Evolutionary conservation across 352 stramenopile genomes (phyloP).

Genomic region (Pythium scleroteichum): DNA sequence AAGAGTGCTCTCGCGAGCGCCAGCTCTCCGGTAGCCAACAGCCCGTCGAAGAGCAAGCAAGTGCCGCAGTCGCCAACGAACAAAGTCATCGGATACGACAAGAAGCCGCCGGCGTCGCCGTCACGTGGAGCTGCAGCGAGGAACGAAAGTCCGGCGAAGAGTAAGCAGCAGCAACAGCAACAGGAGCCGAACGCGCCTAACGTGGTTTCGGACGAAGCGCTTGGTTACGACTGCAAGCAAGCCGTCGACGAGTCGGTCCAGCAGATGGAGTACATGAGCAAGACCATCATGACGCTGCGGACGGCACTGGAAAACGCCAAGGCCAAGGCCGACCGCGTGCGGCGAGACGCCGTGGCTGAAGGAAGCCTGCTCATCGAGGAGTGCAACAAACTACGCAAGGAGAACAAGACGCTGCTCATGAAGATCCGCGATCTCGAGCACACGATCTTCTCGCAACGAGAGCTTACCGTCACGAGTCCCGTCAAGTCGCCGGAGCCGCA

Average conservation of each 20-base stretch:
- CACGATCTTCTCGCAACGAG: conserved; percentile 18
- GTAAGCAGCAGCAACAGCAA: conserved; percentile 5
- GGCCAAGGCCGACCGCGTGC: conserved; percentile 58
- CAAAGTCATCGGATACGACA: not conserved
- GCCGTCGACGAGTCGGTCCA: conserved; percentile 73
- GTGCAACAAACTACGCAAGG: conserved; percentile 75
- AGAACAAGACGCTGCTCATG: conserved; percentile 66
- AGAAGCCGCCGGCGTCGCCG: conserved; percentile 3
- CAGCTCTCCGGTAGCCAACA: conserved; percentile 4
- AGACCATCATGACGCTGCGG: conserved; percentile 64
- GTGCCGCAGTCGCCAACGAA: not conserved
- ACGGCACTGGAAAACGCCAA: conserved; percentile 71
- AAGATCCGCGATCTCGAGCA: conserved; percentile 73
- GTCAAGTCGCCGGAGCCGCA: conserved; percentile 2
- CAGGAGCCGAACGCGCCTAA: not conserved
- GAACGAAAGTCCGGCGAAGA: conserved; percentile 3
- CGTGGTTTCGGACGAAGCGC: conserved; percentile 37
- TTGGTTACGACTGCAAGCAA: conserved; percentile 78
- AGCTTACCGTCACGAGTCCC: conserved; percentile 10
- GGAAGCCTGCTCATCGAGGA: conserved; percentile 79
- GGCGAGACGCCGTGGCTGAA: conserved; percentile 74
- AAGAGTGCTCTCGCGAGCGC: conserved; percentile 20
- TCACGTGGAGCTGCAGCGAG: not conserved
- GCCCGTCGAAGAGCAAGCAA: conserved; percentile 20
- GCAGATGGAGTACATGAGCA: conserved; percentile 84